A percentile compares a stretch with the other conserved stretches of the same genome.
Conservation (phyloP, 148 eudicot species). For the Camellia lanceoleosa region DNA sequence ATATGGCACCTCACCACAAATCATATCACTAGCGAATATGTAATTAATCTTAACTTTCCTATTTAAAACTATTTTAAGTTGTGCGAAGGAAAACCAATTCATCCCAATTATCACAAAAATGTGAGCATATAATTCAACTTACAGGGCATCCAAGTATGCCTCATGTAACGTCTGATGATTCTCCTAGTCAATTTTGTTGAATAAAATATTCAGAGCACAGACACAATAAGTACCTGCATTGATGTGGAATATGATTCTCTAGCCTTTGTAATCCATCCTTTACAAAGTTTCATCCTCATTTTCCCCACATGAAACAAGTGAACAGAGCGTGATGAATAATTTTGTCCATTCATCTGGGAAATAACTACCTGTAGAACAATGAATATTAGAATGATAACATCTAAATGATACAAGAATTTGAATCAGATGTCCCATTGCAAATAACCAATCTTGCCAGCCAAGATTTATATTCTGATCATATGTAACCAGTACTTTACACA, state of each 20-base stretch:
- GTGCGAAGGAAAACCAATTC: background rate
- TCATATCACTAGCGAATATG: background rate
- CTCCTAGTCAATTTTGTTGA: background rate
- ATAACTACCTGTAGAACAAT: conserved; percentile 68
- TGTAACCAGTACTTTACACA: background rate
- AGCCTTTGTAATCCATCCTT: conserved; percentile 95
- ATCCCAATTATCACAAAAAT: background rate
- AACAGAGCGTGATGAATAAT: conserved; percentile 79
- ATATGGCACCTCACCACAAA: background rate
- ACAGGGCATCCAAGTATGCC: background rate
- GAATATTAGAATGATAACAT: background rate
- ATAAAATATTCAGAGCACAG: background rate
- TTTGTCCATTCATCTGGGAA: conserved; percentile 88
- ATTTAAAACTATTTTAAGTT: background rate
- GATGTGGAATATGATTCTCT: conserved; percentile 78
- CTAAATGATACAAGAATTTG: background rate
- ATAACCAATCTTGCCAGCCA: background rate
- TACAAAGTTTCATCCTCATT: conserved; percentile 72
- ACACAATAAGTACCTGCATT: conserved; percentile 63
- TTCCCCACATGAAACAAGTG: conserved; percentile 86
- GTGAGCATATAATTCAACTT: background rate
- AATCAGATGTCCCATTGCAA: background rate
- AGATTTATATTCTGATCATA: background rate
- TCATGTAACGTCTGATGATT: background rate
- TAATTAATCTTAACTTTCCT: background rate